Evolutionary conservation across 2,329 filamentous ascomycete species (phyloP).

Genomic region (Trichoderma simmonsii): DNA sequence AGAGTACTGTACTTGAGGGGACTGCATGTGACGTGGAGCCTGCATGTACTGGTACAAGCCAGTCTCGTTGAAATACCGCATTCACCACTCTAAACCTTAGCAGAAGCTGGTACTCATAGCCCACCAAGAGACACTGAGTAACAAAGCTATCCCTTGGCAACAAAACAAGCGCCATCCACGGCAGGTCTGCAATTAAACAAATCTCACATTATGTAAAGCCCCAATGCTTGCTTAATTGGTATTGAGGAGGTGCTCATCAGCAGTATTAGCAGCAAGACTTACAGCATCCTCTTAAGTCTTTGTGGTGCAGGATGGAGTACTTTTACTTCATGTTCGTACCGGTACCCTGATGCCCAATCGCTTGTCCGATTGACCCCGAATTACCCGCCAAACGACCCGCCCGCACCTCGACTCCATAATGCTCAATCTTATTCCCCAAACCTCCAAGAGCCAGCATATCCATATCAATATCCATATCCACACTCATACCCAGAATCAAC

Average conservation of each 20-base stretch:
- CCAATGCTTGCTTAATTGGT: background rate
- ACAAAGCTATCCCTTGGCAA: background rate
- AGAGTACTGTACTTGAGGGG: background rate
- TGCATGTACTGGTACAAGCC: background rate
- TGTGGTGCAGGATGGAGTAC: background rate
- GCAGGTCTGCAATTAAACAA: background rate
- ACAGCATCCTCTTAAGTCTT: background rate
- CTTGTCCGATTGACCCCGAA: background rate
- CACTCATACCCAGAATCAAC: background rate
- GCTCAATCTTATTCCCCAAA: background rate
- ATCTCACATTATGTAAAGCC: background rate
- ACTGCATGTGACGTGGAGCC: conserved; percentile 5
- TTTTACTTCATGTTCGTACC: background rate
- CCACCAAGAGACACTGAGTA: background rate
- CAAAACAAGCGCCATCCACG: background rate
- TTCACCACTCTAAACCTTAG: background rate
- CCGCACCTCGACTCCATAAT: too few relatives aligned
- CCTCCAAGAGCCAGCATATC: background rate
- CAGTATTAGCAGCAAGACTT: background rate
- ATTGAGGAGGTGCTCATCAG: background rate
- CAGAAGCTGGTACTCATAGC: background rate
- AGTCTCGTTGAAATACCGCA: background rate
- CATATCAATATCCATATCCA: background rate
- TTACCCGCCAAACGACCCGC: background rate
- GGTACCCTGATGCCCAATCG: background rate